A percentile compares a stretch with the other conserved stretches of the same genome.
These are phyloP conservation scores for Hypoxylon subgilvum DNA, from an alignment of 495 filamentous ascomycete species.

Conservation along the genomic window DNA sequence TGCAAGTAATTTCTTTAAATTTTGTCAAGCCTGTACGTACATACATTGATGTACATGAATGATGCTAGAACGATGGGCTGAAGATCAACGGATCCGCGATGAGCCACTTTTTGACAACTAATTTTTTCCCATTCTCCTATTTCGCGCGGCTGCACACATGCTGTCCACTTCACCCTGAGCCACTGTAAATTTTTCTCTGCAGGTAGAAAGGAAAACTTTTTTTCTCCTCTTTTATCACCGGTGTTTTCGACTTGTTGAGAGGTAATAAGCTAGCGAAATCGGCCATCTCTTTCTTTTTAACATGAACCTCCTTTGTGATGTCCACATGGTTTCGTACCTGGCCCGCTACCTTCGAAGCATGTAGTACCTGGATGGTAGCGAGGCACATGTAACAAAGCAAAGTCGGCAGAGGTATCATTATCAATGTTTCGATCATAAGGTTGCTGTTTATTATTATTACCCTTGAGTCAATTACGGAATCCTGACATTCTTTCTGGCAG, in stretches of 20 bases:
- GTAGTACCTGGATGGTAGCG: not conserved
- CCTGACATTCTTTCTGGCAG: constrained; percentile 11
- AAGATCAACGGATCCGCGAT: constrained; percentile 24
- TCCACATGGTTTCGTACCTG: not conserved
- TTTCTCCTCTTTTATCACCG: not conserved
- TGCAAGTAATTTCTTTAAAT: constrained; percentile 36
- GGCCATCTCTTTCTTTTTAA: constrained; percentile 2
- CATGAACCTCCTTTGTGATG: not conserved
- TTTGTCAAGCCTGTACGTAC: constrained; percentile 20
- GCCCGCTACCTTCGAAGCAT: not conserved
- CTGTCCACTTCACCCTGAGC: constrained; percentile 13
- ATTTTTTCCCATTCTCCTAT: not conserved
- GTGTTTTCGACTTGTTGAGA: constrained; percentile 20
- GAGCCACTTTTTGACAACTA: constrained; percentile 4
- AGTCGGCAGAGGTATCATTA: too few species aligned
- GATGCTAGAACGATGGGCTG: constrained; percentile 29
- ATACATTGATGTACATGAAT: constrained; percentile 23
- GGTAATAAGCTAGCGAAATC: too few species aligned
- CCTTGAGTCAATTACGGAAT: constrained; percentile 24
- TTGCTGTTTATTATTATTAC: too few species aligned
- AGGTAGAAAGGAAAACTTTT: constrained; percentile 20
- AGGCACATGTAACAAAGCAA: too few species aligned
- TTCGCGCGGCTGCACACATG: constrained; percentile 18
- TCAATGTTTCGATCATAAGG: too few species aligned
- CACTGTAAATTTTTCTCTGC: constrained; percentile 23